Base-by-base conservation (phyloP, 1,284 basidiomycete genomes). In the Rhodotorula sp. region DNA sequence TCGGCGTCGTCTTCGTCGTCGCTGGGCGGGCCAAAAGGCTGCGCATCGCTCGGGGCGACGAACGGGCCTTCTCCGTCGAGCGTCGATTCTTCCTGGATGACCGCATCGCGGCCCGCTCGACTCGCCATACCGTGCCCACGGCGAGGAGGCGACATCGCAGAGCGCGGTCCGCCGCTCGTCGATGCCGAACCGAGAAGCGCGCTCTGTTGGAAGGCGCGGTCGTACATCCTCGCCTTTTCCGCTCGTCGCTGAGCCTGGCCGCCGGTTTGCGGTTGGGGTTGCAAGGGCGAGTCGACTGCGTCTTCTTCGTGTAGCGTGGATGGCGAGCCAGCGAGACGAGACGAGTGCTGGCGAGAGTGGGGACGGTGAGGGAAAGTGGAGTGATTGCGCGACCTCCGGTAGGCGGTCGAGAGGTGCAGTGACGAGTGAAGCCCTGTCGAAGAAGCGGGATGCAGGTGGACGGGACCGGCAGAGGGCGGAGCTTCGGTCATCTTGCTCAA, bases 191-290 rank as follows among this genome's bases (percentile, higher is more conserved):
- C 82, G 71, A 82, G 53, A 1, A 70, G 82, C 77, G 88, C 87
- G 70, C 88, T 90, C 76, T 88, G 87, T 64, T 84, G 83, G 61
- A 91, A 81, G 40, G 89, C 88, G 31, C 86, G 85, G 75, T 91
- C 89, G 79, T 91, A 90, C 75, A 87, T 86, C 67, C 86, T 84
- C 16, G 86, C 84, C 64, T 85, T 85, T 65, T 88, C 87, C 16
- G 81, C 80, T 10, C 59, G 47, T 4, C 31, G 22, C 24, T 54
- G 57, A 37, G 48, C 34, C 34, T 34, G 34, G 6, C 34, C 34
- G 34, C 34, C 34, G 5, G 34, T 34, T 10, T 5, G 10, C 6
- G 34, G 34, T 5, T 34, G 34, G 34, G 34, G 40, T 13, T 44
- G 40, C 40, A 44, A 7, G 16, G 30, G 47, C 15, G 46, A 10